These are phyloP conservation scores for Blastobotrys attinorum DNA, from an alignment of 805 yeast genomes.

Conservation along the genomic window DNA sequence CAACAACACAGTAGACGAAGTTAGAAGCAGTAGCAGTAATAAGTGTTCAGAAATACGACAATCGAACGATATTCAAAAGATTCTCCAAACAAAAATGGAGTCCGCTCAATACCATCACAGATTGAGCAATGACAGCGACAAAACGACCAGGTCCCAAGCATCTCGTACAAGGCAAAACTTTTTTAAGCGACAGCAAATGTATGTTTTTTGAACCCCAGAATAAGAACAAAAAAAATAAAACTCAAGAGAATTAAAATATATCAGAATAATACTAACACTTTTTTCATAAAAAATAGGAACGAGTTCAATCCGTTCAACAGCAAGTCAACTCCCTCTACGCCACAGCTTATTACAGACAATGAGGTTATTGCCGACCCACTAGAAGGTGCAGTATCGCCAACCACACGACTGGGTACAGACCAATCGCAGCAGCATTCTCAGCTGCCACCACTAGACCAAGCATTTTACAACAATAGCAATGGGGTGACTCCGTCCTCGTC, in stretches of 20 bases:
- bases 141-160: background rate
- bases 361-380: background rate
- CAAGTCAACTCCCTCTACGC: background rate
- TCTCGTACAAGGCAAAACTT: background rate
- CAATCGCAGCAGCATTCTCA: background rate
- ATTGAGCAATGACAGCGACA: background rate
- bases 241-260: no score
- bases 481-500: no score
- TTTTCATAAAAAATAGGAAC: background rate
- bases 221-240: no score
- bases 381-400: background rate
- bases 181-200: background rate
- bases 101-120: background rate
- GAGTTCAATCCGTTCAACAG: background rate
- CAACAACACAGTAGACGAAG: no score
- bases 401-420: background rate
- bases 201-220: no score
- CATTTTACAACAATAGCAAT: no score
- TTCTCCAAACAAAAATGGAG: no score
- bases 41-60: no score
- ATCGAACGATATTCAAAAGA: no score
- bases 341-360: background rate
- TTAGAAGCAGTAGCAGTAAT: no score
- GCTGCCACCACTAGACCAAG: no score
- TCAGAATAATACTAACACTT: background rate